A percentile compares a stretch with the other conserved stretches of the same genome.
phyloP scores from a whole-genome alignment of 1,139 yeast species.

The Geotrichum klebahnii region DNA sequence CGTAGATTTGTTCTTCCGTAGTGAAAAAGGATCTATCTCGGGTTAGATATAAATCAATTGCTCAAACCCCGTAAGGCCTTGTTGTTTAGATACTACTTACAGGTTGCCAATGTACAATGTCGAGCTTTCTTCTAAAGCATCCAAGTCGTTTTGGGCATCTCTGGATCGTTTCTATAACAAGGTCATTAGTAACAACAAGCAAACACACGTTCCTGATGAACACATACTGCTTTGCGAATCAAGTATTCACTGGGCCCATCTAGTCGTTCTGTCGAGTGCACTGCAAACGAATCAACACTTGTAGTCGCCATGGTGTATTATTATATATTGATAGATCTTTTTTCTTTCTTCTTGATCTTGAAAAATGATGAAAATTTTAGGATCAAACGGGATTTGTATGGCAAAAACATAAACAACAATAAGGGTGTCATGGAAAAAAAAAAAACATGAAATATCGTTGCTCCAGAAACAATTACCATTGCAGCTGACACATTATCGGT shows the following conservation, averaged over 20 bases:
- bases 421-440: no score
- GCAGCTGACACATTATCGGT: no score
- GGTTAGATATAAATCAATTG: not conserved
- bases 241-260: conserved; percentile 78
- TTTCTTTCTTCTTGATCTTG: not conserved
- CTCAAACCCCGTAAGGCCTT: not conserved
- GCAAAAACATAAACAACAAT: not conserved
- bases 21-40: conserved; percentile 64
- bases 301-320: not conserved
- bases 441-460: no score
- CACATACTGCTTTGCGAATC: conserved; percentile 66
- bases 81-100: conserved; percentile 27
- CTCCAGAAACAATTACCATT: no score
- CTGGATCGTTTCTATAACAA: conserved; percentile 29
- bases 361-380: not conserved
- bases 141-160: conserved; percentile 54
- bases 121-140: conserved; percentile 58
- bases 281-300: conserved; percentile 29
- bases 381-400: not conserved
- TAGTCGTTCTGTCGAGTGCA: conserved; percentile 58
- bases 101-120: conserved; percentile 86
- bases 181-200: no score
- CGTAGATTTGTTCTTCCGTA: conserved; percentile 89
- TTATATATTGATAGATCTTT: not conserved
- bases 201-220: no score